Percentiles rank a stretch among this genome's conserved stretches.
phyloP scores from a whole-genome alignment of 192 early-diverging fungal species.

The Entomortierella parvispora region DNA sequence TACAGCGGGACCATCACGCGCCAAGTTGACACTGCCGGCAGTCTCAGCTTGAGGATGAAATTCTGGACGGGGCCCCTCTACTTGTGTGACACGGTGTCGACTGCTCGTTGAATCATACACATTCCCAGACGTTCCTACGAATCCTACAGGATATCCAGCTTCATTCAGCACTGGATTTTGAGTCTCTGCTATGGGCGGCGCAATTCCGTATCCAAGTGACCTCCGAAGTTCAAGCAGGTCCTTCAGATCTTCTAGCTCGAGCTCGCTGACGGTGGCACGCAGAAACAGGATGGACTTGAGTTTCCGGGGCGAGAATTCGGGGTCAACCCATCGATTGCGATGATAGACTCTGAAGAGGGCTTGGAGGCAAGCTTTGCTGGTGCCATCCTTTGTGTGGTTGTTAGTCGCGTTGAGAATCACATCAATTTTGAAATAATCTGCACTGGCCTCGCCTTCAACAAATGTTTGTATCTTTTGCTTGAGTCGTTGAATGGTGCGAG shows the following conservation, averaged over 20 bases:
- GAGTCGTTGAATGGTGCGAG: slow-evolving; percentile 26
- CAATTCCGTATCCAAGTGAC: slow-evolving; percentile 14
- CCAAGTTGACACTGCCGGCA: slow-evolving; percentile 5
- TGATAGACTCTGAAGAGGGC: slow-evolving; percentile 27
- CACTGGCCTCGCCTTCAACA: slow-evolving; percentile 17
- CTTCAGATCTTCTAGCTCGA: slow-evolving; percentile 40
- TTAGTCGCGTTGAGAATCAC: slow-evolving; percentile 40
- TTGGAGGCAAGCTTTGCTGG: slow-evolving; percentile 42
- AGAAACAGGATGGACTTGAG: slow-evolving; percentile 33
- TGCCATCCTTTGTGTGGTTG: slow-evolving; percentile 44
- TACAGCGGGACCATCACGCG: no score
- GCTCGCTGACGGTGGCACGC: slow-evolving; percentile 23
- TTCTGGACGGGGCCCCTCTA: no score
- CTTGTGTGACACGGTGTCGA: background rate
- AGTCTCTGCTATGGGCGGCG: background rate
- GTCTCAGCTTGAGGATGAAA: no score
- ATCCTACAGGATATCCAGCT: slow-evolving; percentile 4
- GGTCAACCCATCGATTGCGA: slow-evolving; percentile 24
- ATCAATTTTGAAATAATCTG: slow-evolving; percentile 39
- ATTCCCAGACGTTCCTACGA: slow-evolving; percentile 22
- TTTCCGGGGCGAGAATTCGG: slow-evolving; percentile 13
- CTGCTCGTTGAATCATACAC: background rate
- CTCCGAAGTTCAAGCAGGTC: slow-evolving; percentile 24
- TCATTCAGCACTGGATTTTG: slow-evolving; percentile 19
- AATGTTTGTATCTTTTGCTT: slow-evolving; percentile 42